Evolutionary conservation across 192 early-diverging fungal species (phyloP), one percentile per base, ranked within the genome.

Genomic region (Gonapodya prolifera): DNA sequence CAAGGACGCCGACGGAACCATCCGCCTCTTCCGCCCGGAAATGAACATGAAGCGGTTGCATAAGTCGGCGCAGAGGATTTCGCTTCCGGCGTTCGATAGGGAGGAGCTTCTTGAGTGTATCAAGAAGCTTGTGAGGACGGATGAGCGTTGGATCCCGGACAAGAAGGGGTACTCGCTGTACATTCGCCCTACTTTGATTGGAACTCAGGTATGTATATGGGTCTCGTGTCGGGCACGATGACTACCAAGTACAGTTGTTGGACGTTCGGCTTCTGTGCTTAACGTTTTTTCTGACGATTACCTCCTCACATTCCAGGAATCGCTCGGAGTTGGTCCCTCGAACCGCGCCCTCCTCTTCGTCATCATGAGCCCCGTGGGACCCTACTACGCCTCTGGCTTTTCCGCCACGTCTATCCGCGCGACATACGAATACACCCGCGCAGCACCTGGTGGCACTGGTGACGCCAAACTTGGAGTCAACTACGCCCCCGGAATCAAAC

Each of bases 381-480:
- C 96, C 34, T 98, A 98, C 85, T 98, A 94, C 87, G 92, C 92
- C 81, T 94, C 96, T 2, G 96, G 96, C 2, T 97, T 98, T 83
- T 84, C 84, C 74, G 94, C 96, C 70, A 91, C 97, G 69, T 89
- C 88, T 71, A 85, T 98, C 79, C 91, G 87, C 82, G 95, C 95
- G 29, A 93, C 94, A 34, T 87, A 88, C 77, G 85, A 94, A 34
- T 93, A 92, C 80, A 91, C 95, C 70, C 91, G 96, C 75, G 96
- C 96, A 30, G 96, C 95, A 94, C 95, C 94, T 29, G 93, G 95
- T 23, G 96, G 96, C 70, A 94, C 95, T 32, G 96, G 96, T 80
- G 91, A 93, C 81, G 87, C 90, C 77, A 98, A 98, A 88, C 82
- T 97, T 78, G 96, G 96, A 34, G 92, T 86, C 45, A 94, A 94